Percentiles rank a stretch among this genome's conserved stretches.
Conservation (phyloP, 2,329 filamentous ascomycete species). For the Rutstroemia sp. region DNA sequence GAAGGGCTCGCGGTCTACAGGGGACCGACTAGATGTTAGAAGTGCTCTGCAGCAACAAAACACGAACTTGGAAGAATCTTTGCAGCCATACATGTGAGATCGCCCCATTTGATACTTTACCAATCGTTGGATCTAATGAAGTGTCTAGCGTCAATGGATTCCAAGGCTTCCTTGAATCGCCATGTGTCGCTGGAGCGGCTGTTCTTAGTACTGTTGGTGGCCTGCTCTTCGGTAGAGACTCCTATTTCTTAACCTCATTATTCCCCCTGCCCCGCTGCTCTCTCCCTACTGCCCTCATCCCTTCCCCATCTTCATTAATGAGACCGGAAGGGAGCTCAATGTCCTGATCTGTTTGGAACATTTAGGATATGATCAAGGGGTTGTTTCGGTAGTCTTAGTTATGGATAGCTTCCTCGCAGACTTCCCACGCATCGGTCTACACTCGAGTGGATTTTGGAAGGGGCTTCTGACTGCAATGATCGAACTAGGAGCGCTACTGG, state of each 20-base stretch:
- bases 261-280: neutral
- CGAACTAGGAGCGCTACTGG: constrained; percentile 31
- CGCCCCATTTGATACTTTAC: neutral
- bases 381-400: constrained; percentile 38
- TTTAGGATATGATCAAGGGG: constrained; percentile 40
- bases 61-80: neutral
- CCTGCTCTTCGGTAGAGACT: constrained; percentile 1
- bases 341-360: neutral
- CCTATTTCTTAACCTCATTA: neutral
- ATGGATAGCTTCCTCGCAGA: constrained; percentile 36
- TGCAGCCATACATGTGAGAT: neutral
- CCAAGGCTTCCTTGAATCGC: neutral
- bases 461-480: constrained; percentile 29
- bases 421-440: constrained; percentile 24
- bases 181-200: constrained; percentile 3
- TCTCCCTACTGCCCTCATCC: neutral
- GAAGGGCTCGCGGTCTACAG: neutral
- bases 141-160: neutral
- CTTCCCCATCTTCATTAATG: no score
- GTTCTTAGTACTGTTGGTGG: neutral
- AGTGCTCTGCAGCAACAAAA: neutral
- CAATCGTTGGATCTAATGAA: neutral
- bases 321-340: neutral
- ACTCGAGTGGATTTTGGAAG: constrained; percentile 8
- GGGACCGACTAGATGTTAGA: neutral